Base-by-base conservation (phyloP, 148 eudicot species). In the Camellia lanceoleosa region DNA sequence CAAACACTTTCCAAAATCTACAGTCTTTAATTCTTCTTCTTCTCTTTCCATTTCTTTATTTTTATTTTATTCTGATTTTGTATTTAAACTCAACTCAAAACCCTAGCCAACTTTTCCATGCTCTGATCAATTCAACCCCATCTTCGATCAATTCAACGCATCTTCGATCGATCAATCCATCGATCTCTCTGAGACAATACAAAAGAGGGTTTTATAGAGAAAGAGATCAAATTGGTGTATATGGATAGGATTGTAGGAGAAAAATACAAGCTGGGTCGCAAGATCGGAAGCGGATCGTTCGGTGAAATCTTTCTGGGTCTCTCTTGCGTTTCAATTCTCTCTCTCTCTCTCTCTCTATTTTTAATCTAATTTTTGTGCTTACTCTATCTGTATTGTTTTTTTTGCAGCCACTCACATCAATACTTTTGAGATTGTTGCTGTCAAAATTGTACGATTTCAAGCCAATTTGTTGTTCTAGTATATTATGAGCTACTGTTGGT, bases 361-460 rank as follows among this genome's bases (percentile, higher is more conserved):
- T 59, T 16, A 7, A 65, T 65, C 44, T 30, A 20, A 20, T 38
- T 65, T 20, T 20, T 23, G 44, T 3, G 14, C 69, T 65, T 8
- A 65, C 43, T 65, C 4, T 5, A 4, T 52, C 23, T 55, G 58
- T 7, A 8, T 55, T 73, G n/a, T 12, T 19, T 16, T 55, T 73
- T 73, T 73, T 30, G 38, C 90, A 90, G 93, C 93, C 84, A 88
- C 91, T 78, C 89, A 90, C 81, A 70, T 87, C 18, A 87, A 90
- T 78, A 90, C 89, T 47, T 87, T 78, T 81, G 93, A 90, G 83
- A 87, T 88, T 77, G 91, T 90, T 42, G 93, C 93, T 41, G 90
- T 90, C 18, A 90, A 90, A 73, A 87, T 90, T 68, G 93, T 90
- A 84, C 85, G 89, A 3, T 78, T 64, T 56, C 20, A 14, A 46